Evolutionary conservation across 495 filamentous ascomycete species (phyloP).

Genomic region (Staphylotrichum longicolle): DNA sequence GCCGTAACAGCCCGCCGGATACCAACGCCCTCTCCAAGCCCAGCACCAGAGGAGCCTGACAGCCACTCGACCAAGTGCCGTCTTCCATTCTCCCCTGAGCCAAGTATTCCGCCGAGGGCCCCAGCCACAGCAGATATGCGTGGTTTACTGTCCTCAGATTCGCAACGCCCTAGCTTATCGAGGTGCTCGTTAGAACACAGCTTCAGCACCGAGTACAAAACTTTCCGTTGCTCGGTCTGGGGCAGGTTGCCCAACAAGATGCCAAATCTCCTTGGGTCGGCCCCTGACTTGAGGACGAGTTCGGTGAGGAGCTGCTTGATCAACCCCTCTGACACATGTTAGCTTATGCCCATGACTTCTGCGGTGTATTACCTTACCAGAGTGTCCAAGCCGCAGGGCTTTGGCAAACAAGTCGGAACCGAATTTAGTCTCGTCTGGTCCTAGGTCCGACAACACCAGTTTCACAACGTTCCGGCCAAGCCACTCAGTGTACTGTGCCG

Average conservation of each 20-base stretch:
- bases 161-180: conserved; percentile 29
- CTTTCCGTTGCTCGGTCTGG: conserved; percentile 55
- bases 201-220: conserved; percentile 58
- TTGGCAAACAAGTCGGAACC: conserved; percentile 62
- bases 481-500: conserved; percentile 67
- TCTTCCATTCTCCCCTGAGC: conserved; percentile 38
- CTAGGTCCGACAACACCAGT: conserved; percentile 43
- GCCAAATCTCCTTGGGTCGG: conserved; percentile 34
- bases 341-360: conserved; percentile 1
- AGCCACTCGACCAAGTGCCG: conserved; percentile 68
- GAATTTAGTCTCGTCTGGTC: conserved; percentile 49
- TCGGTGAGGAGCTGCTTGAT: conserved; percentile 49
- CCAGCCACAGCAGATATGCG: conserved; percentile 50
- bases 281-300: conserved; percentile 44
- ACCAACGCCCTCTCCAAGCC: conserved; percentile 58
- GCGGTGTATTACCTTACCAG: conserved; percentile 48
- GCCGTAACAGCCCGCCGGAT: conserved; percentile 67
- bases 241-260: conserved; percentile 50
- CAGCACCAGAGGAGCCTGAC: conserved; percentile 59
- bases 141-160: conserved; percentile 33
- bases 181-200: conserved; percentile 58
- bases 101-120: conserved; percentile 42
- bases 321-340: conserved; percentile 50
- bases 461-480: conserved; percentile 62
- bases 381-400: conserved; percentile 69